Evolutionary conservation across 2,329 filamentous ascomycete genomes (phyloP), one percentile per base, ranked within the genome.

Genomic region (Escovopsis sp.): DNA sequence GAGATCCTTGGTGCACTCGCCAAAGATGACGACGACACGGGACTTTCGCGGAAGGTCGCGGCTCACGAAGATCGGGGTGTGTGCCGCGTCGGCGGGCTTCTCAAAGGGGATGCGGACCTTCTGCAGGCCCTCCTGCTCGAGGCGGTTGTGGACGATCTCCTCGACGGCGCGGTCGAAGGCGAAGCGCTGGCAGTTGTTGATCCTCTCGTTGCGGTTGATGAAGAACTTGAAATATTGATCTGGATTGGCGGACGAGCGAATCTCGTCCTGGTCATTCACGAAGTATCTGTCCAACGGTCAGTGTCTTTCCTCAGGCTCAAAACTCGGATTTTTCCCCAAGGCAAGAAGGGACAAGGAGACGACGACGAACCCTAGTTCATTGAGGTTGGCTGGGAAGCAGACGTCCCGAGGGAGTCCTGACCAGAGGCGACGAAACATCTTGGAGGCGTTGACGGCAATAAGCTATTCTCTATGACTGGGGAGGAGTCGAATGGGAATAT

Each of bases 161-260:
- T 77, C 72, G 43, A 82, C 62, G 41, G 80, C 82, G 36, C 85
- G 63, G 53, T 93, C 81, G 61, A 94, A 77, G 34, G 78, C 69
- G 49, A 82, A 82, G 15, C 80, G 73, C 53, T 86, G 85, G 18
- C 81, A 68, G 35, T 81, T 72, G 58, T 94, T 94, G 62, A 81
- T 72, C 33, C 86, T 78, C n/a, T 74, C 67, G 59, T 86, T 87
- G 51, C 75, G 78, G 56, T 74, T 81, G 42, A 83, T 60, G 57
- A 77, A 80, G 68, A 73, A 94, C 51, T 84, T 73, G 66, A 85
- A 94, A 55, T 79, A 80, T 49, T 72, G 67, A 26, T 80, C 70
- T 0, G 82, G 78, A 33, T 85, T 65, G 19, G 72, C 65, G 43
- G 84, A 80, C 47, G 70, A 78, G 39, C 83, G 78, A 47, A 94